Evolutionary conservation across 441 rosid genomes (phyloP), one percentile per base, ranked within the genome.

Genomic region (Erodium texanum): DNA sequence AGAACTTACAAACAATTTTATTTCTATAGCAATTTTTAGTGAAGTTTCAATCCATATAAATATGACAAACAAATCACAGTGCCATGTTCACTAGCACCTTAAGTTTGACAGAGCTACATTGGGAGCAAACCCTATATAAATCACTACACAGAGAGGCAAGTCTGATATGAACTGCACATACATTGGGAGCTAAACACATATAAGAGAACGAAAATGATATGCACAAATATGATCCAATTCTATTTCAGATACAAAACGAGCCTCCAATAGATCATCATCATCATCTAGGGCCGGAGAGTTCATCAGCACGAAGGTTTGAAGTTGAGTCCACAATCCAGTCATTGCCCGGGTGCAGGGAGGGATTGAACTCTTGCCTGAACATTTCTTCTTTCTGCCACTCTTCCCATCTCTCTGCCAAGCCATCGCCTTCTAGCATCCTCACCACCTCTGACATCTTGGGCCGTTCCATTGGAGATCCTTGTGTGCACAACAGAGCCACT

Each of bases 371-470:
- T 18, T 24, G 70, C n/a, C 70, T 22, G 48, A 54, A n/a, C 64
- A 54, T 16, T 22, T 52, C 70, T 12, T 24, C 48, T 20, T 68
- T 68, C 64, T 68, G 70, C 70, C 70, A 54, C 56, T 68, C 70
- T 41, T 68, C 70, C 70, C 70, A 68, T 68, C 64, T 68, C 45
- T 68, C 70, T 7, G 70, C 64, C 56, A 68, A 56, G 5, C 70
- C 70, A 12, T 68, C 70, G 16, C 48, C 27, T 58, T 68, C 70
- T 5, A 68, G 70, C 70, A 68, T 68, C 4, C 64, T 54, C 8
- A 68, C 70, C 64, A 68, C 70, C 3, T 68, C 70, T 0, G 64
- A 68, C 70, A 68, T 68, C 63, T 54, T 68, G 11, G 64, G 70
- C 5, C 70, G 38, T 12, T 68, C 70, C 70, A 32, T 54, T 8